These are phyloP conservation scores for Reutealis trisperma DNA, from an alignment of 345 rosid genomes.

Conservation along the genomic window DNA sequence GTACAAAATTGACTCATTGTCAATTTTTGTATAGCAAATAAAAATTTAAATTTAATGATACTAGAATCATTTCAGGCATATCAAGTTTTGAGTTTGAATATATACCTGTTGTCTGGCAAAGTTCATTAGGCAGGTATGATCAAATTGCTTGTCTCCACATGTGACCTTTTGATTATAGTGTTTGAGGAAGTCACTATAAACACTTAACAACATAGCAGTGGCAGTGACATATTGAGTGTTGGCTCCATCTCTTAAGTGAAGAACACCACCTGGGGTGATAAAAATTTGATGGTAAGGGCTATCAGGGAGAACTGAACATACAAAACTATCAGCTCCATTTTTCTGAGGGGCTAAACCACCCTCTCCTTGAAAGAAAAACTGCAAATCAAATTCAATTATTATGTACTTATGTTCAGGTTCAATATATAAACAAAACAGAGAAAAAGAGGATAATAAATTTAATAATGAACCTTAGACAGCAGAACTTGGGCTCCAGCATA, in stretches of 20 bases:
- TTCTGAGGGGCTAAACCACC: constrained; percentile 46
- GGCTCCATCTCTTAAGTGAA: constrained; percentile 86
- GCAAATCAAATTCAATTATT: constrained; percentile 18
- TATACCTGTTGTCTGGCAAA: constrained; percentile 72
- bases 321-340: constrained; percentile 64
- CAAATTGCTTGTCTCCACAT: constrained; percentile 60
- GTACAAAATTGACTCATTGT: too few species aligned
- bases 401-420: not conserved
- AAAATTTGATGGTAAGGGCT: constrained; percentile 71
- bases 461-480: constrained; percentile 49
- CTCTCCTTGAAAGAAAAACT: constrained; percentile 56
- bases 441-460: too few species aligned
- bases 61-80: too few species aligned
- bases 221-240: constrained; percentile 77
- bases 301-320: constrained; percentile 70
- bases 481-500: constrained; percentile 83
- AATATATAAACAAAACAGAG: not conserved
- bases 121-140: constrained; percentile 44
- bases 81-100: too few species aligned
- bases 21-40: too few species aligned
- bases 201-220: constrained; percentile 53
- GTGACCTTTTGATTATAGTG: constrained; percentile 43
- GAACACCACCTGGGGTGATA: constrained; percentile 70
- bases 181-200: constrained; percentile 56
- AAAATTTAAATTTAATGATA: too few species aligned